Percentiles rank a stretch among this genome's conserved stretches.
Conservation (phyloP, 1,139 yeast species). For the Keqinozyma sinolaborantium region DNA sequence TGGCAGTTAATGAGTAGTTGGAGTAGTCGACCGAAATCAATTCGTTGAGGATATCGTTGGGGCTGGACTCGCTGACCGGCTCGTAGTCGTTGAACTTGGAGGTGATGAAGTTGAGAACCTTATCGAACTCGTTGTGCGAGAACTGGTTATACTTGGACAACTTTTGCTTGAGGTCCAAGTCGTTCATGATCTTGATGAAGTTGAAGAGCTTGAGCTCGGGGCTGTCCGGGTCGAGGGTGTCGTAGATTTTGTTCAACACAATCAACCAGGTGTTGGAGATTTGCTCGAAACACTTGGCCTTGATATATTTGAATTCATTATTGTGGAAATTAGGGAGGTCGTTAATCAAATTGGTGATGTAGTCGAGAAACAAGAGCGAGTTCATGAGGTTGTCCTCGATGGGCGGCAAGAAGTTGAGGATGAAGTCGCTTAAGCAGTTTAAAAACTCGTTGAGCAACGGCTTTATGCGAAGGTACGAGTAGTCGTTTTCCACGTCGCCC, state of each 20-base stretch:
- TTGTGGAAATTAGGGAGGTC: slow-evolving; percentile 72
- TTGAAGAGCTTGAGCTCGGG: slow-evolving; percentile 20
- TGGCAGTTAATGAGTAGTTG: slow-evolving; percentile 29
- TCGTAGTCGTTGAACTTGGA: slow-evolving; percentile 8
- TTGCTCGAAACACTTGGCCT: slow-evolving; percentile 74
- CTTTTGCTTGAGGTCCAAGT: slow-evolving; percentile 38
- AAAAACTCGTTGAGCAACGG: slow-evolving; percentile 72
- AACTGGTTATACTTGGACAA: slow-evolving; percentile 57
- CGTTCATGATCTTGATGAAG: slow-evolving; percentile 29
- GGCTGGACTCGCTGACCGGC: slow-evolving; percentile 8
- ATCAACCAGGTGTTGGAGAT: slow-evolving; percentile 74
- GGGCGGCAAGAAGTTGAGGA: slow-evolving; percentile 78
- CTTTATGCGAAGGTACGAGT: slow-evolving; percentile 82
- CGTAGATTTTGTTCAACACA: slow-evolving; percentile 43
- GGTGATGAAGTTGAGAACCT: slow-evolving; percentile 44
- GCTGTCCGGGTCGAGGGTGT: slow-evolving; percentile 10
- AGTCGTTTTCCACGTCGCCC: slow-evolving; percentile 72
- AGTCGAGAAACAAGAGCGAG: slow-evolving; percentile 66
- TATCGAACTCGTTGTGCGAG: slow-evolving; percentile 48
- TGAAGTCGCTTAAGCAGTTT: slow-evolving; percentile 74
- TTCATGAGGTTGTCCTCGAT: slow-evolving; percentile 53
- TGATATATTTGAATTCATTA: slow-evolving; percentile 70
- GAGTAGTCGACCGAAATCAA: slow-evolving; percentile 46
- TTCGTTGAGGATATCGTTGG: slow-evolving; percentile 27
- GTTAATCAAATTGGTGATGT: slow-evolving; percentile 61